phyloP scores from a whole-genome alignment of 352 stramenopile species.

The Pilasporangium apinafurcum region DNA sequence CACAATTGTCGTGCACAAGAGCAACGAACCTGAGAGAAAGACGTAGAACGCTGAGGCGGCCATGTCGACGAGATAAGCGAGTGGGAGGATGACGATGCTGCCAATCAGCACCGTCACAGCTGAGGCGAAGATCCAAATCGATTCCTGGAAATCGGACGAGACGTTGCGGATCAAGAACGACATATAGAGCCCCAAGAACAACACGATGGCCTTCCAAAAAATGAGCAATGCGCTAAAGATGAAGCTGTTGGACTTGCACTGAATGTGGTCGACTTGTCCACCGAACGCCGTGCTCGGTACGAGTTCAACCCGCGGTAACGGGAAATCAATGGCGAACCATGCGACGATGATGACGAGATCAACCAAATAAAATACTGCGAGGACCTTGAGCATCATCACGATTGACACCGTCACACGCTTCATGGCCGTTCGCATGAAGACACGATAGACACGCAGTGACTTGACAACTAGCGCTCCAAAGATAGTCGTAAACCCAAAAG shows the following conservation, averaged over 20 bases:
- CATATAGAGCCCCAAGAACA: neutral
- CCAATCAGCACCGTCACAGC: constrained; percentile 39
- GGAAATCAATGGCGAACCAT: constrained; percentile 22
- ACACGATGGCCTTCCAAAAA: constrained; percentile 4
- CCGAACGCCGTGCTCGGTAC: neutral
- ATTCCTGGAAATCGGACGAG: constrained; percentile 47
- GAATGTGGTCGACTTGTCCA: neutral
- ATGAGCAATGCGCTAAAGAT: constrained; percentile 5
- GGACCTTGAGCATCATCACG: constrained; percentile 20
- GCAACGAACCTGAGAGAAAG: constrained; percentile 15
- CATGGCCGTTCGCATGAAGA: constrained; percentile 37
- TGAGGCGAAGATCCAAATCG: constrained; percentile 55
- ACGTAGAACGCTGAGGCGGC: constrained; percentile 25
- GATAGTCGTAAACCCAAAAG: constrained; percentile 31
- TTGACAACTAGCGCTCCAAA: constrained; percentile 43
- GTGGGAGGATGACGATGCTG: constrained; percentile 33
- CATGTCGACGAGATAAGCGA: constrained; percentile 45
- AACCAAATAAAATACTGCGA: constrained; percentile 12
- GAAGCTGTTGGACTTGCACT: constrained; percentile 5
- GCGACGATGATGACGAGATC: constrained; percentile 17
- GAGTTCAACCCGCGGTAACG: no score
- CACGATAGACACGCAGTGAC: constrained; percentile 45
- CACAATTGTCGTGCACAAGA: constrained; percentile 27
- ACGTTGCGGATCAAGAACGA: constrained; percentile 8
- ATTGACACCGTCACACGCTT: constrained; percentile 23